Conservation (phyloP, 73 alveolate genomes). For the Uronychia binucleata region DNA sequence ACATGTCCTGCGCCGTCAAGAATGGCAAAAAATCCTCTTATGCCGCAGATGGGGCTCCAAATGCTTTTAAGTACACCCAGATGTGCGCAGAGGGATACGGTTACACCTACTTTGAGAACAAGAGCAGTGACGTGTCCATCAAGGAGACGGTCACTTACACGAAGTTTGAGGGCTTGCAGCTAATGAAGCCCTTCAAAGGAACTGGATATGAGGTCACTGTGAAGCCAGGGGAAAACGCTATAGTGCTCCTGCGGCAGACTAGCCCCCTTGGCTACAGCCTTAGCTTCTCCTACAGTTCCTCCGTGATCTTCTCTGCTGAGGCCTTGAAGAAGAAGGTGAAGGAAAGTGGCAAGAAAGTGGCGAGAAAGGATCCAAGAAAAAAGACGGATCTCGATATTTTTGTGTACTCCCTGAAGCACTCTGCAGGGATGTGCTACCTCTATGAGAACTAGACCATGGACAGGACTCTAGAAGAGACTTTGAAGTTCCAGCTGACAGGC, state of each 20-base stretch:
- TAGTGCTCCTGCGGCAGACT: slow-evolving; percentile 11
- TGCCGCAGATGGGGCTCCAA: slow-evolving; percentile 68
- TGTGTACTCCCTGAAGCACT: slow-evolving; percentile 70
- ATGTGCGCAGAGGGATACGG: slow-evolving; percentile 80
- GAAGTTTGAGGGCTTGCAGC: slow-evolving; percentile 75
- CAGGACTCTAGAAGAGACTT: slow-evolving; percentile 69
- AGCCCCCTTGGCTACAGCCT: slow-evolving; percentile 32
- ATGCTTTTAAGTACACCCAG: slow-evolving; percentile 68
- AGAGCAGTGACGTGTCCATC: slow-evolving; percentile 50
- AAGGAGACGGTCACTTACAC: slow-evolving; percentile 75
- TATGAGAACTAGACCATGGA: slow-evolving; percentile 74
- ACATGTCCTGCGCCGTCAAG: slow-evolving; percentile 23
- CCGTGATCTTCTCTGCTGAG: slow-evolving; percentile 24
- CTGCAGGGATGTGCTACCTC: slow-evolving; percentile 73
- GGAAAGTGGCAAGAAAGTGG: slow-evolving; percentile 70
- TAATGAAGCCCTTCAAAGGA: slow-evolving; percentile 70
- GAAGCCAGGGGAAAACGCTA: slow-evolving; percentile 54
- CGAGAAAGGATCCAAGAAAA: slow-evolving; percentile 70
- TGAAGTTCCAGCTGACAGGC: slow-evolving; percentile 69
- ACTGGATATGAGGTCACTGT: slow-evolving; percentile 71
- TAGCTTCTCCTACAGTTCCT: slow-evolving; percentile 23
- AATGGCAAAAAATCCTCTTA: slow-evolving; percentile 24
- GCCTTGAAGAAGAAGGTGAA: slow-evolving; percentile 57
- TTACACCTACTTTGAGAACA: slow-evolving; percentile 57
- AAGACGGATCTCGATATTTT: slow-evolving; percentile 69